Base-by-base conservation (phyloP, 306 rosid species). In the Adenanthera pavonina region DNA sequence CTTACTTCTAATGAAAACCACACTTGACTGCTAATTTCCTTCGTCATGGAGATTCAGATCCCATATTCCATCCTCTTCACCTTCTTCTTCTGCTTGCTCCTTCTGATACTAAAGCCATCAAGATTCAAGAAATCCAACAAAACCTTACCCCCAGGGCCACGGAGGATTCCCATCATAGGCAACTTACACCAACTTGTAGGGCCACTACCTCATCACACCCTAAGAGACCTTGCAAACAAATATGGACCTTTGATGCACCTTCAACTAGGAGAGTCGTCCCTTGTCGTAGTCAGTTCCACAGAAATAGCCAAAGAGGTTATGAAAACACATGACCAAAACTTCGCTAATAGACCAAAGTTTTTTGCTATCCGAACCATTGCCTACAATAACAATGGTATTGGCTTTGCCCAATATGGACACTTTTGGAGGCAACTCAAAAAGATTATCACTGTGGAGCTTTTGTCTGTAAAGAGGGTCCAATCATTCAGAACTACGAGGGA, bases 181-280 rank as follows among this genome's bases (percentile, higher is more conserved):
- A 71, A 72, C 41, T 35, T 80, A 14, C 83, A 56, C 30, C 77
- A 75, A 46, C 47, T 62, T 33, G 30, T 25, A 25, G 68, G 68
- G 43, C 5, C 43, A 33, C 8, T 62, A 34, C 68, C 68, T 7
- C 68, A 62, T 62, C 68, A 5, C 14, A 3, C 68, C 35, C 17
- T 62, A 0, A 34, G 41, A 62, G 8, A 62, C 68, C 25, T 80
- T 41, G 81, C 81, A 44, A 60, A 43, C 14, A 80, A 75, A 33
- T 40, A 84, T 76, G 87, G 87, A 2, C 75, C 74, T 0, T 7
- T 84, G 8, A 56, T 56, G 62, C 30, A 56, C 8, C 62, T 56
- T 19, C 62, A 19, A 11, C 34, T 19, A 3, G 62, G 62, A 19
- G 33, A 56, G 12, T 0, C 19, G 33, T 56, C 62, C 34, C 17